Base-by-base conservation (phyloP, 345 rosid genomes). In the Bretschneidera sinensis region DNA sequence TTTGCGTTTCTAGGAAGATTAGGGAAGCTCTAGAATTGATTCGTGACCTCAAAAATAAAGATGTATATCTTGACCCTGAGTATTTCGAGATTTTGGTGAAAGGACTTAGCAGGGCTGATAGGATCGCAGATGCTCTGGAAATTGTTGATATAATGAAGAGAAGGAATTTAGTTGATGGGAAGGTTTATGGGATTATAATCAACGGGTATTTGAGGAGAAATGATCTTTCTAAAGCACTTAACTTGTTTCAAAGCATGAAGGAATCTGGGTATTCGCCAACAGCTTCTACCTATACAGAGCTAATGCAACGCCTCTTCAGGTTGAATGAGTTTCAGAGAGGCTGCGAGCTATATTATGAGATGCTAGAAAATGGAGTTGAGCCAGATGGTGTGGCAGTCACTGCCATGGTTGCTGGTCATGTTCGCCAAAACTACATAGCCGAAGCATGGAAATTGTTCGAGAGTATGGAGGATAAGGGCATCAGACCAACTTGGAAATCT, bases 381-480 rank as follows among this genome's bases (percentile, higher is more conserved):
- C 82, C 71, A 15, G 96, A 88, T 53, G 67, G 57, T 22, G 82
- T 80, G 20, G 82, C 85, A 18, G 62, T 80, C 62, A 86, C 76
- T 50, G 83, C 91, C 14, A 65, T 86, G 78, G 88, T 88, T 65
- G 82, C 82, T 11, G 96, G 89, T 55, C 74, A 86, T 62, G 59
- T 86, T 62, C 76, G 77, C 48, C 76, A 83, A 51, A 75, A 79
- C 66, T 67, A 58, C 21, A 52, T 87, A 65, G 77, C 84, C 18
- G 84, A 86, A 79, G 98, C 96, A 25, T 86, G 94, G 89, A 55
- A 80, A 66, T 74, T 80, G 68, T 81, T 91, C 59, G 56, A 76
- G 39, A 60, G 70, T 52, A 77, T 82, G 85, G 83, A 78, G 73
- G 78, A 75, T 19, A 77, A 69, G 65, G 88, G 96, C 39, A 74